A percentile compares a stretch with the other conserved stretches of the same genome.
Evolutionary conservation across 129 eudicot genomes (phyloP).

Genomic region (Ambrosia trifida): DNA sequence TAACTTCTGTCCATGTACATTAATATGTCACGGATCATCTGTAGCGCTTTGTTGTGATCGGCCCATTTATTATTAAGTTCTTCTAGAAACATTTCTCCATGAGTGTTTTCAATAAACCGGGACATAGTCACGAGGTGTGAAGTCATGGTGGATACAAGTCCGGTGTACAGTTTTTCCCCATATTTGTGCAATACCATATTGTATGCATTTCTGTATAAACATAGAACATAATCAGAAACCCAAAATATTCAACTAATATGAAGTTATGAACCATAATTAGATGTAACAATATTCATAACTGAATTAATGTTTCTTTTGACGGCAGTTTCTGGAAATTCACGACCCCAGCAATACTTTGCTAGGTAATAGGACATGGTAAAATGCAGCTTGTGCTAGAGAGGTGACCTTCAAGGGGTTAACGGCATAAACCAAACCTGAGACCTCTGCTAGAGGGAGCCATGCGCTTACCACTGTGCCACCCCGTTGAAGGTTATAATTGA

Average conservation of each 20-base stretch:
- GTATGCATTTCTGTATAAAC: neutral
- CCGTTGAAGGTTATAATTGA: too few relatives aligned
- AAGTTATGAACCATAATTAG: neutral
- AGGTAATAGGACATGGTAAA: too few relatives aligned
- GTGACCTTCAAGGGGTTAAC: too few relatives aligned
- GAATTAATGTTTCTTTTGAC: neutral
- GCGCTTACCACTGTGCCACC: too few relatives aligned
- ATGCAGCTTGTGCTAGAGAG: too few relatives aligned
- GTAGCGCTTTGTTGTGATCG: neutral
- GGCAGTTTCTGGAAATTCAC: too few relatives aligned
- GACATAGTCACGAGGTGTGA: neutral
- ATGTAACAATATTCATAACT: neutral
- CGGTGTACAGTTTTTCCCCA: neutral
- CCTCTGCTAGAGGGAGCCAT: too few relatives aligned
- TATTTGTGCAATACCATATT: constrained; percentile 5
- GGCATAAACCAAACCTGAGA: too few relatives aligned
- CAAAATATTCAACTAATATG: neutral
- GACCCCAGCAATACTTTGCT: too few relatives aligned
- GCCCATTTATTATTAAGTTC: neutral
- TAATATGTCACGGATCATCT: constrained; percentile 1
- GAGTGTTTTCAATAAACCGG: neutral
- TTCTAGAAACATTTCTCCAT: neutral
- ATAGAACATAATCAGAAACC: neutral
- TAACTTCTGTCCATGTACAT: constrained; percentile 3
- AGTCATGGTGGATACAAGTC: neutral